Conservation (phyloP, 2,329 filamentous ascomycete genomes). For the Colletotrichum liriopes region DNA sequence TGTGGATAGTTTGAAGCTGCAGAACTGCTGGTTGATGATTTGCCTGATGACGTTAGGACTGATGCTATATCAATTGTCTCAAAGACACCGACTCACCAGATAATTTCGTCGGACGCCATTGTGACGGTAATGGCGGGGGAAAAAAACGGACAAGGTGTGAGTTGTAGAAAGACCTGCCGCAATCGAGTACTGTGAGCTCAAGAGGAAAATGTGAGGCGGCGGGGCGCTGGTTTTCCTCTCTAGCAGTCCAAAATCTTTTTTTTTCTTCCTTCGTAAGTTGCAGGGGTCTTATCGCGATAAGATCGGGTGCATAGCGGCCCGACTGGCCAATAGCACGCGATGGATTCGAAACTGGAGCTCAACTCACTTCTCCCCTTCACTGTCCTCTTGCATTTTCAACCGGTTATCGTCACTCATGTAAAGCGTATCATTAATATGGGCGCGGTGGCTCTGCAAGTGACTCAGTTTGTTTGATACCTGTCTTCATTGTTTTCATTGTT, state of each 20-base stretch:
- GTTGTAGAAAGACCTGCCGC: slow-evolving; percentile 21
- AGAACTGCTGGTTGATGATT: slow-evolving; percentile 96
- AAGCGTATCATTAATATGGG: not conserved
- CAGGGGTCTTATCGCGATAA: slow-evolving; percentile 43
- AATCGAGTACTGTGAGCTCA: slow-evolving; percentile 33
- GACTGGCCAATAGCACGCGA: slow-evolving; percentile 25
- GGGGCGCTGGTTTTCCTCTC: slow-evolving; percentile 42
- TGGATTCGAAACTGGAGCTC: slow-evolving; percentile 22
- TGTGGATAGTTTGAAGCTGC: slow-evolving; percentile 92
- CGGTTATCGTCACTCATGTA: not conserved
- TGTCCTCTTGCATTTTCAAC: not conserved
- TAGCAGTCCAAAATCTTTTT: slow-evolving; percentile 35
- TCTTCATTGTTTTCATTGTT: not conserved
- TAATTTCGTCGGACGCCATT: slow-evolving; percentile 95
- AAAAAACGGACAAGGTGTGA: slow-evolving; percentile 17
- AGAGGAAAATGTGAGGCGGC: slow-evolving; percentile 38
- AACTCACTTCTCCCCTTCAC: not conserved
- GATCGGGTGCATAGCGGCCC: slow-evolving; percentile 33
- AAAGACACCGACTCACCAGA: slow-evolving; percentile 69
- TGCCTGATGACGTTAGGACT: slow-evolving; percentile 62
- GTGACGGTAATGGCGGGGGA: slow-evolving; percentile 45
- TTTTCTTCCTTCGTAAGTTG: slow-evolving; percentile 1
- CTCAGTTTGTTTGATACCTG: too few relatives aligned
- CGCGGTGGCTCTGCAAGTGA: not conserved
- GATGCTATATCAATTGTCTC: not conserved